Evolutionary conservation across 192 early-diverging fungal species (phyloP), one percentile per base, ranked within the genome.

Genomic region (Backusella tuberculispora): DNA sequence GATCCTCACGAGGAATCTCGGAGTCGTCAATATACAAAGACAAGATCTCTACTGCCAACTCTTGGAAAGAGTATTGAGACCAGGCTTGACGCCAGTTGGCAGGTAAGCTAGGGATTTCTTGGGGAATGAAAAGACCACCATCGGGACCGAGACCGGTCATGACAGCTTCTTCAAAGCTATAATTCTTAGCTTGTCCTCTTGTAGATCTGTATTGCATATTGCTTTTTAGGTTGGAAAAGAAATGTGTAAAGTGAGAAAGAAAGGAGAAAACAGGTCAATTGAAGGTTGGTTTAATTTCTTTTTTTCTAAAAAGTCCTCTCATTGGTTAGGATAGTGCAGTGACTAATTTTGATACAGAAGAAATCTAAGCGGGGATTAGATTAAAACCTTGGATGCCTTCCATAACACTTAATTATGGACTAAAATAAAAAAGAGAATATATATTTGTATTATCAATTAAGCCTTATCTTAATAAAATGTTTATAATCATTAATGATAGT

Each of bases 71-170:
- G 29, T 95, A 86, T 53, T 86, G 66, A 12, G 85, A 75, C 95
- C 95, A 98, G 45, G 76, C 77, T 40, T 83, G 82, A 50, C 85
- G 81, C 89, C 96, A 93, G 84, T 95, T 86, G 5, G 73, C 53
- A 40, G 93, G 90, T 50, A 93, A 84, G 19, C 74, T 43, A 7
- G 97, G 97, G 43, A 99, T 92, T 47, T 81, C 73, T 75, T 93
- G 85, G 26, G 97, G 97, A 68, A 98, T 95, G 84, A 93, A 98
- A 42, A 99, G 89, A 29, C 97, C 97, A 45, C 97, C 97, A 85
- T 98, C 97, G 45, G 91, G 84, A 2, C 96, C 91, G 46, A 98
- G 91, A 43, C 97, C 97, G 53, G 92, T 87, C 68, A 98, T 86
- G 42, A 99, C 95, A 38, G 95, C 95, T 81, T 94, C 90, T 85